Evolutionary conservation across 2,329 filamentous ascomycete species (phyloP), one percentile per base, ranked within the genome.

Genomic region (Didymella sp.): DNA sequence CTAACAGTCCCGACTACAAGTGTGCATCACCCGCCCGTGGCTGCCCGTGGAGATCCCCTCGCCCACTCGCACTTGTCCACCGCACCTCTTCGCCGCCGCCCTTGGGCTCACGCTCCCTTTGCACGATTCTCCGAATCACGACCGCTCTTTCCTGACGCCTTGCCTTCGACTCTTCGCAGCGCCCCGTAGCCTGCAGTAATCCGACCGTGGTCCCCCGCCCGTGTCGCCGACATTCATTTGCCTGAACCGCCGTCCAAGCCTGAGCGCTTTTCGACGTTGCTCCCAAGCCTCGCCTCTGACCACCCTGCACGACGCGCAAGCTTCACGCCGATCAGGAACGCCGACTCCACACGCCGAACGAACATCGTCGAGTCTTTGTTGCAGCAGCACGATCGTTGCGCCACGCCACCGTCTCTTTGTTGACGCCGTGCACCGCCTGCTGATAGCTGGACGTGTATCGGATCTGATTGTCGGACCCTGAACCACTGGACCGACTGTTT

Each of bases 51-150:
- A 59, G 50, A 50, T 44, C 40, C 30, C 49, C 41, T 52, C 50
- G 55, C 55, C 33, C 38, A 5, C 40, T 21, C 33, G n/a, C n/a
- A n/a, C n/a, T n/a, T 37, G 44, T 37, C 45, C 44, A 51, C 44
- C 48, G 37, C 49, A 53, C 53, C n/a, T 42, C 17, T 31, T 33
- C 31, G 43, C 51, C 57, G 52, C 53, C 56, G 60, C 63, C 66
- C 59, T 54, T 61, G 62, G 62, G 65, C 62, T 60, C 51, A 74
- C 73, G 67, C 72, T 76, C 73, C 64, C 71, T 71, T 68, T 62
- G 53, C 54, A 64, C 66, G 71, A 71, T 75, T 75, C 72, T 60
- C 65, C 62, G 64, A 71, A 72, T 73, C 71, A 69, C 72, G 56
- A 67, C 64, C 71, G 55, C 65, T 73, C 72, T 48, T 73, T 74